Conservation (phyloP, 2,329 filamentous ascomycete genomes). For the Xylaria multiplex region DNA sequence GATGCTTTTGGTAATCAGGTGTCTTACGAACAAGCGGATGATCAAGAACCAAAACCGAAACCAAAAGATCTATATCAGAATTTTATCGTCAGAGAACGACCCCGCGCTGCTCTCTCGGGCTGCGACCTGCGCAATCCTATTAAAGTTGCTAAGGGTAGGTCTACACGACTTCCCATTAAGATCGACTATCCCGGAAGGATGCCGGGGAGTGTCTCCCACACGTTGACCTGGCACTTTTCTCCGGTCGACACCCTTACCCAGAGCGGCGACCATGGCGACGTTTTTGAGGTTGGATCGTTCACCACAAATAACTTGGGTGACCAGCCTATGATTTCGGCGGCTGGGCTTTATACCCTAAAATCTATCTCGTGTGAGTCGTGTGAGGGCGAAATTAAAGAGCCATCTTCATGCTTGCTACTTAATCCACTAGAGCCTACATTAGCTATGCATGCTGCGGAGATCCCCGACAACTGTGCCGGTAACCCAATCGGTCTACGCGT, state of each 20-base stretch:
- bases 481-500: slow-evolving; percentile 92
- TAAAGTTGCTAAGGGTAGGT: slow-evolving; percentile 80
- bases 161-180: slow-evolving; percentile 74
- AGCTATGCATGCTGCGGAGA: slow-evolving; percentile 77
- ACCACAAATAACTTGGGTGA: slow-evolving; percentile 70
- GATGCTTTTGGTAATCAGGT: slow-evolving; percentile 90
- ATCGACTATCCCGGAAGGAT: slow-evolving; percentile 71
- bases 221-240: slow-evolving; percentile 83
- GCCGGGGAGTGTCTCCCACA: slow-evolving; percentile 72
- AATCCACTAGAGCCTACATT: slow-evolving; percentile 91
- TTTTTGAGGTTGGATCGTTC: slow-evolving; percentile 66
- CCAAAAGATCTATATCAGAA: slow-evolving; percentile 74
- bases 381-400: slow-evolving; percentile 88
- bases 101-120: slow-evolving; percentile 73
- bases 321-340: slow-evolving; percentile 74
- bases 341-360: slow-evolving; percentile 87
- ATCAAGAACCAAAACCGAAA: slow-evolving; percentile 71
- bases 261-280: slow-evolving; percentile 74
- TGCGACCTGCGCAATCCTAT: slow-evolving; percentile 85
- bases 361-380: slow-evolving; percentile 84
- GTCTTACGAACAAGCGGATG: slow-evolving; percentile 76
- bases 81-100: slow-evolving; percentile 88
- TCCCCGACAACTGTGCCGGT: slow-evolving; percentile 94
- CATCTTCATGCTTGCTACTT: slow-evolving; percentile 89
- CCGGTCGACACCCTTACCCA: slow-evolving; percentile 75